Percentiles rank a stretch among this genome's conserved stretches.
Evolutionary conservation across 106 monocot genomes (phyloP).

Genomic region (Ottelia alismoides): DNA sequence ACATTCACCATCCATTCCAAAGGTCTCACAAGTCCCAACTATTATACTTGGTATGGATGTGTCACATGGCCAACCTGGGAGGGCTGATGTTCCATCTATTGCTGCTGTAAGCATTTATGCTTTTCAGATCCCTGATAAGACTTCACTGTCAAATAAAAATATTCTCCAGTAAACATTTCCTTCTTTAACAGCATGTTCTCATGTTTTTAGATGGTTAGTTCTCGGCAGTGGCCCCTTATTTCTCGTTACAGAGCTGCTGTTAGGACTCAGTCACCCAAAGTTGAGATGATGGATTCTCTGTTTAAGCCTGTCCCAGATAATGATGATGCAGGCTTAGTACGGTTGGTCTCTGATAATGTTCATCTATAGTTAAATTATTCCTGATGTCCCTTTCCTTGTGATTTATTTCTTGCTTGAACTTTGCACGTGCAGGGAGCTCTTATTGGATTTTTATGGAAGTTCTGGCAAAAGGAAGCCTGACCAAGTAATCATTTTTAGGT

Average conservation of each 20-base stretch:
- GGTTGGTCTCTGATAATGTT: conserved; percentile 12
- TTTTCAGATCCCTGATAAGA: neutral
- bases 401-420: no score
- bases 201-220: conserved; percentile 68
- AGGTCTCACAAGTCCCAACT: conserved; percentile 13
- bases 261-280: conserved; percentile 65
- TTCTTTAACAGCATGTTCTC: neutral
- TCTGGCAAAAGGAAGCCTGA: conserved; percentile 71
- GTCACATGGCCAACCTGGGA: conserved; percentile 56
- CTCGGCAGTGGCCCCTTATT: conserved; percentile 77
- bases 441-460: conserved; percentile 69
- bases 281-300: conserved; percentile 93
- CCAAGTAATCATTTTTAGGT: conserved; percentile 85
- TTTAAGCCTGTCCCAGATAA: conserved; percentile 42
- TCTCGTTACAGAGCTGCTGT: conserved; percentile 83
- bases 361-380: neutral
- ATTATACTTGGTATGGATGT: conserved; percentile 38
- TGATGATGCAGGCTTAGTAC: conserved; percentile 52
- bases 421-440: conserved; percentile 59
- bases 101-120: conserved; percentile 36
- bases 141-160: neutral
- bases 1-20: conserved; percentile 12
- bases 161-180: neutral
- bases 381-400: no score
- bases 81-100: conserved; percentile 56